phyloP scores from a whole-genome alignment of 2,329 filamentous ascomycete genomes.

The Cryphonectria carpinicola region DNA sequence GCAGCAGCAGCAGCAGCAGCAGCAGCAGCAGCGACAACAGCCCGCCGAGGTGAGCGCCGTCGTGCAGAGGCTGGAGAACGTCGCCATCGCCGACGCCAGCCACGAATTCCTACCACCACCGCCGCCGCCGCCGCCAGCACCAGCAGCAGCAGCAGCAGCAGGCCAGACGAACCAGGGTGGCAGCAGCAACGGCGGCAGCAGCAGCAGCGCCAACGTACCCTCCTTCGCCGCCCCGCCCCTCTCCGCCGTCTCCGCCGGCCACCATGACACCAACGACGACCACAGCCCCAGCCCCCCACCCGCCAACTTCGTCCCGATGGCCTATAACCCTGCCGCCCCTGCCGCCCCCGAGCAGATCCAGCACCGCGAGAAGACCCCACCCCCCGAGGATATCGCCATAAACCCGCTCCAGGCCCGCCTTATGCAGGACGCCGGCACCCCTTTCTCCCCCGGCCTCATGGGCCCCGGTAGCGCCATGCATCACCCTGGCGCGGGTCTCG shows the following conservation, averaged over 20 bases:
- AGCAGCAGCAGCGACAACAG: constrained; percentile 41
- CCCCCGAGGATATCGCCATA: constrained; percentile 67
- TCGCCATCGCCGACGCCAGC: constrained; percentile 66
- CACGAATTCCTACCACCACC: constrained; percentile 32
- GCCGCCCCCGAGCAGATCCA: constrained; percentile 72
- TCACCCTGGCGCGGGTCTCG: constrained; percentile 39
- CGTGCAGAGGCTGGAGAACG: constrained; percentile 73
- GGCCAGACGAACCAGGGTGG: constrained; percentile 12
- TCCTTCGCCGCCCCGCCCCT: constrained; percentile 48
- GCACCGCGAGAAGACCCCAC: constrained; percentile 80
- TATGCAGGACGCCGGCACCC: constrained; percentile 56
- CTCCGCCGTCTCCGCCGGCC: constrained; percentile 38
- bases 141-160: neutral
- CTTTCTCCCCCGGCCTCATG: constrained; percentile 55
- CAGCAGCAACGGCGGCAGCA: neutral
- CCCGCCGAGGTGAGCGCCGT: constrained; percentile 64
- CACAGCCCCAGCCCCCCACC: constrained; percentile 35
- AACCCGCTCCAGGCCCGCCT: constrained; percentile 64
- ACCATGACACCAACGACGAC: constrained; percentile 41
- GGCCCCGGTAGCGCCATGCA: constrained; percentile 32
- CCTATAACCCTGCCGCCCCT: constrained; percentile 80
- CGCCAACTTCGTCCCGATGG: constrained; percentile 64
- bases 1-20: constrained; percentile 41
- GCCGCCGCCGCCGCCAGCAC: constrained; percentile 26
- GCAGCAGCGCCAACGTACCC: constrained; percentile 34